Conservation (phyloP, 148 eudicot genomes). For the Camellia japonica region DNA sequence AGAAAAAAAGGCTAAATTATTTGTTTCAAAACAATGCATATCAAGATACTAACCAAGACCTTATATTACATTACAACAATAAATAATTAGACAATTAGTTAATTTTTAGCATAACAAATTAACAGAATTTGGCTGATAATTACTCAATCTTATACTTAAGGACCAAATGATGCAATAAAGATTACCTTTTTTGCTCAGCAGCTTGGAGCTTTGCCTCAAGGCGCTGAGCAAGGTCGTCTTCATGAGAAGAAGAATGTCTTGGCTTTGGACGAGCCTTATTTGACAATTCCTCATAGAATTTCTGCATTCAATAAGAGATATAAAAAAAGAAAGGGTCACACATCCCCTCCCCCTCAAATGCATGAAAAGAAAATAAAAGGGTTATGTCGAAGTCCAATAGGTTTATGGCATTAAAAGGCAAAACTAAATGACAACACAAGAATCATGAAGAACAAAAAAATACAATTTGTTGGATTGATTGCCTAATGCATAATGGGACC, state of each 20-base stretch:
- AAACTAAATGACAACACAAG: neutral
- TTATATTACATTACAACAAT: neutral
- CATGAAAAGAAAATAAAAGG: too few species aligned
- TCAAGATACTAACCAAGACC: neutral
- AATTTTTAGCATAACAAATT: neutral
- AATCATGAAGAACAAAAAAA: neutral
- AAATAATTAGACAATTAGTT: too few species aligned
- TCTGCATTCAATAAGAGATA: slow-evolving; percentile 34
- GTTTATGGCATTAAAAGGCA: neutral
- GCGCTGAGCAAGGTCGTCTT: slow-evolving; percentile 72
- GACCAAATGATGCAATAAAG: slow-evolving; percentile 4
- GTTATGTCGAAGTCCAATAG: too few species aligned
- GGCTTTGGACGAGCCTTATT: slow-evolving; percentile 84
- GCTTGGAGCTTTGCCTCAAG: slow-evolving; percentile 94
- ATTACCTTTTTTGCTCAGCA: slow-evolving; percentile 90
- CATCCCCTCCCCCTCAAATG: too few species aligned
- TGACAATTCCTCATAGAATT: slow-evolving; percentile 72
- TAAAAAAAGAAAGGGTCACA: neutral
- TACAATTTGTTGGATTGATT: neutral
- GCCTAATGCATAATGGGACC: neutral
- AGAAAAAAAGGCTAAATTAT: too few species aligned
- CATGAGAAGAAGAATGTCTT: slow-evolving; percentile 58
- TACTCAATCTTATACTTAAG: too few species aligned
- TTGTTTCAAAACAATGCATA: too few species aligned
- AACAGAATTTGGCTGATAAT: neutral